Evolutionary conservation across 768 basidiomycete genomes (phyloP).

Genomic region (Russula sp.): DNA sequence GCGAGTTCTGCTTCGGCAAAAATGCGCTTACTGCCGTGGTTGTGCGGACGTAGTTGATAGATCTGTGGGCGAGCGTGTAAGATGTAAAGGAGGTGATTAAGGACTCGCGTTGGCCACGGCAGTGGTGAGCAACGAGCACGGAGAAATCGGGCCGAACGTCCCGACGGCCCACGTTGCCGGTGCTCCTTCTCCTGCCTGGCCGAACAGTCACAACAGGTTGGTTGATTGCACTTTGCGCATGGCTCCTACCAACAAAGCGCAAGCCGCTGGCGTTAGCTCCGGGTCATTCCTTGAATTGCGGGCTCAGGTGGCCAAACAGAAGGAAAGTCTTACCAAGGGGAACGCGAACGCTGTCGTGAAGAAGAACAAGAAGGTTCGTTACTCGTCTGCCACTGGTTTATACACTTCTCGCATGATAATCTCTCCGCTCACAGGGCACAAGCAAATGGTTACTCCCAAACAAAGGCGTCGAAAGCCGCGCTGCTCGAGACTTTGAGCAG

Average conservation of each 20-base stretch:
- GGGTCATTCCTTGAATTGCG: conserved; percentile 80
- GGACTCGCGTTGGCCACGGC: not conserved
- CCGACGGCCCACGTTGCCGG: not conserved
- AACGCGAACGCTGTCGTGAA: conserved; percentile 44
- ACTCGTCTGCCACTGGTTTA: conserved; percentile 3
- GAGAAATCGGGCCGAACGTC: not conserved
- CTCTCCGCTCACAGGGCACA: conserved; percentile 46
- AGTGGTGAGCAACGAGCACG: not conserved
- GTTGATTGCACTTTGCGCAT: conserved; percentile 23
- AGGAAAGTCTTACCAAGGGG: conserved; percentile 59
- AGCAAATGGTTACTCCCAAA: conserved; percentile 72
- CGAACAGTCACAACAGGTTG: too few relatives aligned
- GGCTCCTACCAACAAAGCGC: conserved; percentile 52
- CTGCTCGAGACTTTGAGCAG: conserved; percentile 59
- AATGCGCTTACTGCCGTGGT: not conserved
- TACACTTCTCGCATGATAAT: not conserved
- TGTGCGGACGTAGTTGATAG: not conserved
- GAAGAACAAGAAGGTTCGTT: conserved; percentile 59
- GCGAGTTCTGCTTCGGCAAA: not conserved
- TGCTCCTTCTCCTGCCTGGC: too few relatives aligned
- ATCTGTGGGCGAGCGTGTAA: not conserved
- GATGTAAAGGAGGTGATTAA: not conserved
- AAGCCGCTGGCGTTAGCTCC: conserved; percentile 61
- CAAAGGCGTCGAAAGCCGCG: conserved; percentile 60
- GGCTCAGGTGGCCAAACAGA: conserved; percentile 43